phyloP scores from a whole-genome alignment of 106 monocot genomes.

The Phalaenopsis aphrodite region DNA sequence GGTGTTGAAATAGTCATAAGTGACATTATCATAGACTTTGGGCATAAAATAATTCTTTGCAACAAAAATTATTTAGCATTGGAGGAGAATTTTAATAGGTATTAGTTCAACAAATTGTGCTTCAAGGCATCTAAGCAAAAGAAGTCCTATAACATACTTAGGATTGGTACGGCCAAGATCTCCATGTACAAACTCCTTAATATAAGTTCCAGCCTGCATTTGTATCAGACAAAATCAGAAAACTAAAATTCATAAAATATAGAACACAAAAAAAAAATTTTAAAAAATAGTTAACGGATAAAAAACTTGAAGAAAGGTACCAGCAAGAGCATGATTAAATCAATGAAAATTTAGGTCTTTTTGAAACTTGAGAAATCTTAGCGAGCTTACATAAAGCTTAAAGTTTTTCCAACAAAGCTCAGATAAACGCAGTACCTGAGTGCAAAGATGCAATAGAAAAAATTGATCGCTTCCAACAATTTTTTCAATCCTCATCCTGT shows the following conservation, averaged over 20 bases:
- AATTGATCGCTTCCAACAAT: slow-evolving; percentile 49
- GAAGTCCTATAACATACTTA: slow-evolving; percentile 35
- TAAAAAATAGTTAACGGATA: background rate
- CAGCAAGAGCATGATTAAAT: background rate
- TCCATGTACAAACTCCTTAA: slow-evolving; percentile 99
- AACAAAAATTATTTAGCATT: no score
- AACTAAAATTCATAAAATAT: no score
- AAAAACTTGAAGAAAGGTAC: background rate
- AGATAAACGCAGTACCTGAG: slow-evolving; percentile 46
- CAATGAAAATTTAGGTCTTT: background rate
- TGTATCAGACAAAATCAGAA: background rate
- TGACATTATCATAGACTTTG: no score
- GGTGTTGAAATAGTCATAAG: no score
- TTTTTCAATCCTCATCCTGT: slow-evolving; percentile 85
- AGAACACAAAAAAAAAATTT: background rate
- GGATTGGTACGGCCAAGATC: slow-evolving; percentile 97
- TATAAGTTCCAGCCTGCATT: slow-evolving; percentile 91
- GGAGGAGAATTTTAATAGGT: background rate
- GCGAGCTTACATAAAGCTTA: background rate
- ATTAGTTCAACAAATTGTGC: background rate
- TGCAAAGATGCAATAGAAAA: slow-evolving; percentile 89
- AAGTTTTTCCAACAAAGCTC: background rate
- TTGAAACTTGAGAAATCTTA: background rate
- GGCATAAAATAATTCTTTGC: no score
- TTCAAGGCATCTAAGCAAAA: background rate